These are phyloP conservation scores for Phytophthora litchii DNA, from an alignment of 352 stramenopile species.

Conservation along the genomic window DNA sequence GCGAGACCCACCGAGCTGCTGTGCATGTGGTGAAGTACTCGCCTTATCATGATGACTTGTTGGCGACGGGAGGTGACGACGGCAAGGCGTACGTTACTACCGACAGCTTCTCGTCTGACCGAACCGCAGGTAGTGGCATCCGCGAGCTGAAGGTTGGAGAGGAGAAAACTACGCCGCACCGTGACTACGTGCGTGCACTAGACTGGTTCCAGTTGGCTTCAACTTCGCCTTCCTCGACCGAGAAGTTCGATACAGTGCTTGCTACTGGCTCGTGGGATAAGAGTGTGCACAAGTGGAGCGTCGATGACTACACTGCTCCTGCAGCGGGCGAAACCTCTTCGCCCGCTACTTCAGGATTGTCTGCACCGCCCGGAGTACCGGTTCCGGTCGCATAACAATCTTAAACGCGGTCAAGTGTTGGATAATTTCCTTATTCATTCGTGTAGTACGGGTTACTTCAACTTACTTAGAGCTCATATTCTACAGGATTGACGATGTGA, in stretches of 20 bases:
- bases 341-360: background rate
- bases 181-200: constrained; percentile 77
- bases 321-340: background rate
- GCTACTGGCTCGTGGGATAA: constrained; percentile 72
- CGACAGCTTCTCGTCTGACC: constrained; percentile 35
- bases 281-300: constrained; percentile 53
- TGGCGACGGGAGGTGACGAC: constrained; percentile 75
- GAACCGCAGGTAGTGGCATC: constrained; percentile 19
- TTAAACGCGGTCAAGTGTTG: constrained; percentile 13
- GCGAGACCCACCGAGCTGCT: constrained; percentile 46
- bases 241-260: constrained; percentile 31
- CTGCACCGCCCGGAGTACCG: constrained; percentile 21
- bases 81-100: constrained; percentile 50
- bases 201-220: constrained; percentile 55
- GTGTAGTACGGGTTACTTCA: constrained; percentile 13
- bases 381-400: constrained; percentile 30
- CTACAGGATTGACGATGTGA: constrained; percentile 13
- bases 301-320: constrained; percentile 31
- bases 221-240: background rate
- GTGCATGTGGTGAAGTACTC: constrained; percentile 78
- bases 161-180: constrained; percentile 38
- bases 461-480: constrained; percentile 37
- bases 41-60: constrained; percentile 54
- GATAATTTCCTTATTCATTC: constrained; percentile 18
- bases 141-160: constrained; percentile 27